Percentiles rank a stretch among this genome's conserved stretches.
These are phyloP conservation scores for Penicillium sp. DNA, from an alignment of 2,329 filamentous ascomycete species.

Conservation along the genomic window DNA sequence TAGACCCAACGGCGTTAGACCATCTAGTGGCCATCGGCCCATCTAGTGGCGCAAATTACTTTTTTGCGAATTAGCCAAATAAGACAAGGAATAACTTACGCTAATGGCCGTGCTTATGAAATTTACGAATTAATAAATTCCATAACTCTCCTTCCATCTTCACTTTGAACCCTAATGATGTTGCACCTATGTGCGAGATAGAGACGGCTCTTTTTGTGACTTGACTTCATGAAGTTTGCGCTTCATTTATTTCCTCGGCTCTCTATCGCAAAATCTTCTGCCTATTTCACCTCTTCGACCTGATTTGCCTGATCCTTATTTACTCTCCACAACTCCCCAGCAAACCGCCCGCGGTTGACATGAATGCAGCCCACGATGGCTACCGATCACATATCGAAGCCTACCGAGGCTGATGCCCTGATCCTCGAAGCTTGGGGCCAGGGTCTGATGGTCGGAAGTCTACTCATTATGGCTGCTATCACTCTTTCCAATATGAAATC, in stretches of 20 bases:
- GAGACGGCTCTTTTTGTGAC: constrained; percentile 5
- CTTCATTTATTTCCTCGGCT: not conserved
- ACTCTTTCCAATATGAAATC: constrained; percentile 53
- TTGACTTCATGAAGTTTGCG: not conserved
- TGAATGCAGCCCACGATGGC: constrained; percentile 12
- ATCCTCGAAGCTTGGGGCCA: constrained; percentile 52
- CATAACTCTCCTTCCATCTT: not conserved
- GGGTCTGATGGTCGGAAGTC: constrained; percentile 50
- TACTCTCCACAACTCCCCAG: not conserved
- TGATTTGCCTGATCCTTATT: not conserved
- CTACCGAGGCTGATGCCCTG: constrained; percentile 34
- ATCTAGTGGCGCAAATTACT: not conserved
- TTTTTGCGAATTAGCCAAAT: not conserved
- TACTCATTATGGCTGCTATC: constrained; percentile 52
- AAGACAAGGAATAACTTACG: not conserved
- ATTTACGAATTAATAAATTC: not conserved
- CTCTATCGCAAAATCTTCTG: not conserved
- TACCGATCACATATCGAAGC: constrained; percentile 20
- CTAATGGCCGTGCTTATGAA: not conserved
- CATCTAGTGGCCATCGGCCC: not conserved
- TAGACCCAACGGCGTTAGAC: not conserved
- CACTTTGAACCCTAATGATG: not conserved
- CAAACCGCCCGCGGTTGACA: not conserved
- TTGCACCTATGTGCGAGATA: not conserved
- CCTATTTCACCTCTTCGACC: not conserved